Percentiles rank a stretch among this genome's conserved stretches.
Conservation (phyloP, 2,329 filamentous ascomycete genomes). For the Colletotrichum lentis region DNA sequence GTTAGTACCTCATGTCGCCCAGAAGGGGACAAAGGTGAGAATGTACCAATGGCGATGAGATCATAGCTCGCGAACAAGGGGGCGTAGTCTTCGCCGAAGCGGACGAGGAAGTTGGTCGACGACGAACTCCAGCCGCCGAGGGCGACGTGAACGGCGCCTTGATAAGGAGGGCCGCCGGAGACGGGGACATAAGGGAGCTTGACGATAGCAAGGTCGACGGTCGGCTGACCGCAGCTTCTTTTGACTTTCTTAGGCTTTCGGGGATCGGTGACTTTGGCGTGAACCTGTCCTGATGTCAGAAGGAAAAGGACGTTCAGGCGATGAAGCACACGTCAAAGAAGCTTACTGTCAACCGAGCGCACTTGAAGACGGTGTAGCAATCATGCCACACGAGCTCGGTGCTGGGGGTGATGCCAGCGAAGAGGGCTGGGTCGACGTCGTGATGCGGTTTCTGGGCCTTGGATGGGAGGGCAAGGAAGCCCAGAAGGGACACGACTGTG, state of each 20-base stretch:
- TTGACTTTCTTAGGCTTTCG: conserved; percentile 17
- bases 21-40: no score
- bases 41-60: conserved; percentile 21
- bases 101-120: conserved; percentile 23
- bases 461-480: neutral
- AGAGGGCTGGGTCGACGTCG: neutral
- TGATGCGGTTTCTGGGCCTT: conserved; percentile 15
- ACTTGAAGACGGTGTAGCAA: conserved; percentile 21
- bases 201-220: conserved; percentile 20
- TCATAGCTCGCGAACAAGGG: conserved; percentile 13
- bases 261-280: conserved; percentile 18
- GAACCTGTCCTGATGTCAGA: neutral
- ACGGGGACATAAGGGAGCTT: conserved; percentile 20
- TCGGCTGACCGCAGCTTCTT: conserved; percentile 9
- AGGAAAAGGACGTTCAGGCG: neutral
- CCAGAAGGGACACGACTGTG: neutral
- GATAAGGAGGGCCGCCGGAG: neutral
- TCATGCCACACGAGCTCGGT: conserved; percentile 22
- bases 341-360: conserved; percentile 4
- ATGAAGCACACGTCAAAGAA: no score
- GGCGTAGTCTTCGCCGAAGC: conserved; percentile 22
- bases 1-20: neutral
- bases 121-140: conserved; percentile 25
- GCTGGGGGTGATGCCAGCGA: conserved; percentile 2
- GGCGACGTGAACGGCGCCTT: conserved; percentile 16